Conservation (phyloP, 1,284 basidiomycete species). For the Apiotrichum mycotoxinovorans region DNA sequence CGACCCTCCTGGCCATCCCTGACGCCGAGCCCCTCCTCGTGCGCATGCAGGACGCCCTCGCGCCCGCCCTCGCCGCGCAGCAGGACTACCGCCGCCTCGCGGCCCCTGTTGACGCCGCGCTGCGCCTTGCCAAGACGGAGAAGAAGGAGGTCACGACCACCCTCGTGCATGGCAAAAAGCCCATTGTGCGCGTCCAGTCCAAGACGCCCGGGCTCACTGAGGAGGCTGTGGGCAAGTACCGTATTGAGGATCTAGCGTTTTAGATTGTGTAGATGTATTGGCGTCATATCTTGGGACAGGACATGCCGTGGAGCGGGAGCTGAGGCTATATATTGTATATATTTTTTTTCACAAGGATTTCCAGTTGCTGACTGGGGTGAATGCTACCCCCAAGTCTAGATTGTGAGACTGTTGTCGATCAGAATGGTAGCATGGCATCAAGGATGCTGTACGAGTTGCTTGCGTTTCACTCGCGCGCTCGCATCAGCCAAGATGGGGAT, state of each 20-base stretch:
- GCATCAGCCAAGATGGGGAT: too few relatives aligned
- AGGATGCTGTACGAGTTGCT: too few relatives aligned
- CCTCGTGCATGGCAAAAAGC: background rate
- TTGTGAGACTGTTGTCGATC: too few relatives aligned
- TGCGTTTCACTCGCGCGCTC: too few relatives aligned
- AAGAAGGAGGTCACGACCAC: conserved; percentile 17
- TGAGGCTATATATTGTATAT: background rate
- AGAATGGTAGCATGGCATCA: too few relatives aligned
- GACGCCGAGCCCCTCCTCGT: conserved; percentile 28
- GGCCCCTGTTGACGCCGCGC: conserved; percentile 45
- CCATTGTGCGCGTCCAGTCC: conserved; percentile 3
- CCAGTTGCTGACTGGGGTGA: too few relatives aligned
- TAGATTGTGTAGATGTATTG: conserved; percentile 8
- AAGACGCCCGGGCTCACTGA: conserved; percentile 25
- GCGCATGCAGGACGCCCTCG: conserved; percentile 29
- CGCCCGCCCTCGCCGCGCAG: conserved; percentile 39
- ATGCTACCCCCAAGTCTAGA: too few relatives aligned
- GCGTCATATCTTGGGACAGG: background rate
- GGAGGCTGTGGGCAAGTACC: conserved; percentile 44
- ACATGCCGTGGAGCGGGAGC: too few relatives aligned
- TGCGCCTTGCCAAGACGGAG: conserved; percentile 31
- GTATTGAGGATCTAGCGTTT: conserved; percentile 45
- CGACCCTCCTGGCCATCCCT: conserved; percentile 34
- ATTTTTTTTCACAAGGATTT: too few relatives aligned
- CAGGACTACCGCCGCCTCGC: conserved; percentile 38